Evolutionary conservation across 768 basidiomycete genomes (phyloP), one percentile per base, ranked within the genome.

Genomic region (Lepiota brunneoincarnata): DNA sequence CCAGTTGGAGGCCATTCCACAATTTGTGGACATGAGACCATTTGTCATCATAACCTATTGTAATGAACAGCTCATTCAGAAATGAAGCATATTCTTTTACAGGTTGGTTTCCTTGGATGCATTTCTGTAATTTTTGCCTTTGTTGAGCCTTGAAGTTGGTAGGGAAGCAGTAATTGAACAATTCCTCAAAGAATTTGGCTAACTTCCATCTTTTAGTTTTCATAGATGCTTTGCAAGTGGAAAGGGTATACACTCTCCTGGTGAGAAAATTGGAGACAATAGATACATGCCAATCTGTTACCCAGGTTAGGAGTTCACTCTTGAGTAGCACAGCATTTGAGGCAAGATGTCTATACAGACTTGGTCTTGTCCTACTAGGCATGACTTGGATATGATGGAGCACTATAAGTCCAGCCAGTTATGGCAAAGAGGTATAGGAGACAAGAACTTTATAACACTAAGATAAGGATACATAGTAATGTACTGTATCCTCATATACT

Each of bases 121-220:
- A 57, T 0, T 44, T 34, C 0, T 58, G 39, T 0, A 77, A 56
- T 17, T 66, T 64, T 4, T 63, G 54, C 0, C 63, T 28, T 50
- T 69, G 69, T 7, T 28, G 26, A 7, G 26, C 26, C 7, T 28
- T 28, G 56, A 60, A 73, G 38, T 70, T 56, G 0, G 62, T 15
- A 4, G 71, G 73, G 50, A 75, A 75, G 34, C 66, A 70, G 17
- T 64, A 63, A 34, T 72, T 64, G 41, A 67, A 73, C 2, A 74
- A 24, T 20, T 54, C 67, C 2, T 41, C 23, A 39, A 72, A 69
- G 56, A 72, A 71, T 6, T 59, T 28, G 2, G 55, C 20, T 0
- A 69, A 18, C 1, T n/a, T 57, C 64, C 63, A 72, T 2, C 55
- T 12, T 9, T 61, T 42, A 0, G 55, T 54, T 1, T 58, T 48